Percentiles rank a stretch among this genome's conserved stretches.
Evolutionary conservation across 805 yeast species (phyloP).

Genomic region (Sungouiella thailandica): DNA sequence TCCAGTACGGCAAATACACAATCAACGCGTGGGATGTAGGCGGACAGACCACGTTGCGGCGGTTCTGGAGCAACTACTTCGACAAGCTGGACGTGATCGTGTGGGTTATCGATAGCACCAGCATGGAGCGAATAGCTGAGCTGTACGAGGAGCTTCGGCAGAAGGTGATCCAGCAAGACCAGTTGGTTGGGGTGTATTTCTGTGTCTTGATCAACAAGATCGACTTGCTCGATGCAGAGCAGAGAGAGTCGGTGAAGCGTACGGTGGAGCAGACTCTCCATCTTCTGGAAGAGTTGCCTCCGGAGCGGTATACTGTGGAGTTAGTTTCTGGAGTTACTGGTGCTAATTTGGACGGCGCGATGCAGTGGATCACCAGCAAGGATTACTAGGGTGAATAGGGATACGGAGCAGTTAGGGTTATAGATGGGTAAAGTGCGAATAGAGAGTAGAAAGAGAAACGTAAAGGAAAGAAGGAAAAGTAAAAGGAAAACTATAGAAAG

Average conservation of each 20-base stretch:
- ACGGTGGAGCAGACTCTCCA: conserved; percentile 8
- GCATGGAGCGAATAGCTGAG: conserved; percentile 58
- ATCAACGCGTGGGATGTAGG: conserved; percentile 86
- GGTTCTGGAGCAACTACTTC: conserved; percentile 75
- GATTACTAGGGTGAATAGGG: conserved; percentile 1
- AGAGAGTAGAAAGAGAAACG: not conserved
- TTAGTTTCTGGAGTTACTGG: conserved; percentile 35
- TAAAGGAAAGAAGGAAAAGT: too few relatives aligned
- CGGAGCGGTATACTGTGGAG: conserved; percentile 22
- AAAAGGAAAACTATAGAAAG: too few relatives aligned
- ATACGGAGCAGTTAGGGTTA: not conserved
- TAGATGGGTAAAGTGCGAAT: not conserved
- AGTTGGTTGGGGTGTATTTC: conserved; percentile 65
- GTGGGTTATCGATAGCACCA: conserved; percentile 79
- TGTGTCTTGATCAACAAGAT: conserved; percentile 69
- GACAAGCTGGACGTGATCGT: conserved; percentile 70
- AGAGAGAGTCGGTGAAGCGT: conserved; percentile 10
- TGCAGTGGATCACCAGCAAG: conserved; percentile 21
- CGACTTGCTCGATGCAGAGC: conserved; percentile 44
- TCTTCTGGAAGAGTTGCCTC: conserved; percentile 10
- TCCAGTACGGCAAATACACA: conserved; percentile 38
- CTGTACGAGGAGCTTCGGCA: conserved; percentile 59
- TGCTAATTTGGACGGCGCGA: conserved; percentile 19
- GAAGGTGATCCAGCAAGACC: conserved; percentile 59
- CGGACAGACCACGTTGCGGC: conserved; percentile 43